phyloP scores from a whole-genome alignment of 2,329 filamentous ascomycete genomes.

The Corynespora cassiicola region DNA sequence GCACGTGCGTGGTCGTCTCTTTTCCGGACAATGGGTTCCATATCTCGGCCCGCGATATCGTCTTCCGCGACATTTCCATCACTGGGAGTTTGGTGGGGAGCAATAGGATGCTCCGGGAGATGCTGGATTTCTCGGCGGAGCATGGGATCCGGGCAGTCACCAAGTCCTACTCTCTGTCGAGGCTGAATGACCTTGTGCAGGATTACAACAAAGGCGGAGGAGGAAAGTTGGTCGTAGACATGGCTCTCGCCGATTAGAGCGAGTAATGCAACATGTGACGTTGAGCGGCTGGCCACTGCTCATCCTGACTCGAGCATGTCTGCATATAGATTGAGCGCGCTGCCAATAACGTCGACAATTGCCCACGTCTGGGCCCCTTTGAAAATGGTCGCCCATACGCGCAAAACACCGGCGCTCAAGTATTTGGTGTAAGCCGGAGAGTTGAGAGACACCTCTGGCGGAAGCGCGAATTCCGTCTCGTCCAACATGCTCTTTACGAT shows the following conservation, averaged over 20 bases:
- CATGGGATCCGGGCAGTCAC: conserved; percentile 42
- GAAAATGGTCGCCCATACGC: conserved; percentile 52
- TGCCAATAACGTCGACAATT: conserved; percentile 51
- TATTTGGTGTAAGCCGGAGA: conserved; percentile 41
- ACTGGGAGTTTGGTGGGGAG: conserved; percentile 52
- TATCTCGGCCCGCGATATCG: conserved; percentile 50
- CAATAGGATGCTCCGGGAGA: conserved; percentile 49
- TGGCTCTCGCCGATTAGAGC: conserved; percentile 31
- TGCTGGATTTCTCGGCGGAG: conserved; percentile 47
- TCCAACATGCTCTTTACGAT: conserved; percentile 52
- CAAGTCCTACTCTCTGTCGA: conserved; percentile 43
- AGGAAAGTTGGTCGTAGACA: conserved; percentile 55
- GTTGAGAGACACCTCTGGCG: conserved; percentile 33
- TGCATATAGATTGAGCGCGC: conserved; percentile 49
- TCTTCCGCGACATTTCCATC: conserved; percentile 53
- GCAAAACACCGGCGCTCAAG: conserved; percentile 48
- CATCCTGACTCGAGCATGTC: conserved; percentile 47
- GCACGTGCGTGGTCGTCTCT: conserved; percentile 54
- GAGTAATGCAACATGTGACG: no score
- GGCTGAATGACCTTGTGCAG: conserved; percentile 51
- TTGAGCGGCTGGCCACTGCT: no score
- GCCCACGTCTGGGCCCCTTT: conserved; percentile 52
- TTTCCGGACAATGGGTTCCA: conserved; percentile 55
- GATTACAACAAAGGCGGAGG: conserved; percentile 53
- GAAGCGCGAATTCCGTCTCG: conserved; percentile 44